phyloP scores from a whole-genome alignment of 2,329 filamentous ascomycete species.

The Venturia effusa region DNA sequence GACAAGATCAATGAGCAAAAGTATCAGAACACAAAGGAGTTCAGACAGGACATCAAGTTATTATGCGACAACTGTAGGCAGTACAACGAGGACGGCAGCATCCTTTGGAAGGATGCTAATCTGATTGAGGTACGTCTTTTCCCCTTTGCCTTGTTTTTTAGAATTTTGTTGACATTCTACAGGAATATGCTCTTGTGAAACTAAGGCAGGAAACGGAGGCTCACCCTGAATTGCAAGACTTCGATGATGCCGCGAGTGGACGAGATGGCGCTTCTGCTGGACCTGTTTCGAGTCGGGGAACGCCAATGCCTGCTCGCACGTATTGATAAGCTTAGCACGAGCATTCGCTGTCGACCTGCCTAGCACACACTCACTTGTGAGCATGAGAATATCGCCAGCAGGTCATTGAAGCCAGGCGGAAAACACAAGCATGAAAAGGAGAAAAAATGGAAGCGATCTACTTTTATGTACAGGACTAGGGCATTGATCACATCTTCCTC shows the following conservation, averaged over 20 bases:
- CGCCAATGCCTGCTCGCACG: constrained; percentile 44
- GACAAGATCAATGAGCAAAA: constrained; percentile 94
- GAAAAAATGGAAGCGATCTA: not conserved
- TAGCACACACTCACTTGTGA: not conserved
- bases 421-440: not conserved
- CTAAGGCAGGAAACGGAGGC: constrained; percentile 42
- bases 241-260: constrained; percentile 37
- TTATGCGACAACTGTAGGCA: constrained; percentile 87
- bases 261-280: constrained; percentile 41
- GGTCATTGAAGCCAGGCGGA: not conserved
- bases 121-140: constrained; percentile 67
- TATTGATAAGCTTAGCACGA: not conserved
- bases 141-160: constrained; percentile 7
- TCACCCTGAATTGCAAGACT: constrained; percentile 47
- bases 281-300: constrained; percentile 45
- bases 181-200: constrained; percentile 42
- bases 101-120: constrained; percentile 86
- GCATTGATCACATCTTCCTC: not conserved
- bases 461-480: not conserved
- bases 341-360: not conserved
- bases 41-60: constrained; percentile 71
- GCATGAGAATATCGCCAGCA: not conserved
- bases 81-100: constrained; percentile 92
- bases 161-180: constrained; percentile 3
- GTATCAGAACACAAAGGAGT: constrained; percentile 69